These are phyloP conservation scores for Penicillium concentricum DNA, from an alignment of 2,329 filamentous ascomycete genomes.

Conservation along the genomic window DNA sequence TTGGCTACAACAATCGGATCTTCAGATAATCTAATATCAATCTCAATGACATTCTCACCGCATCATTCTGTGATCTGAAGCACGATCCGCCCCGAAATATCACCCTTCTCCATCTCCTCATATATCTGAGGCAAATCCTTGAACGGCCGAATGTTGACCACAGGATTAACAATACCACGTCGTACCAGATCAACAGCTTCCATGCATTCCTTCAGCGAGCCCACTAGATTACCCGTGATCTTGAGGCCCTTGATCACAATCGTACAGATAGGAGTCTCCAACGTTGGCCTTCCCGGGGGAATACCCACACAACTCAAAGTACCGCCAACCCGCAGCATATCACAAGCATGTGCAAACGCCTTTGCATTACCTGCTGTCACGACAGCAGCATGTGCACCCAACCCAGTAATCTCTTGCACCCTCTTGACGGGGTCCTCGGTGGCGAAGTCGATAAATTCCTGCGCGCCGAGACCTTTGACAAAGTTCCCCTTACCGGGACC, in stretches of 20 bases:
- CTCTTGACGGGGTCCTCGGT: slow-evolving; percentile 34
- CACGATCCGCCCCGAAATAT: slow-evolving; percentile 46
- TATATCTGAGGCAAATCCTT: slow-evolving; percentile 44
- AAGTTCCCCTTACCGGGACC: slow-evolving; percentile 41
- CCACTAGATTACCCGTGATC: slow-evolving; percentile 47
- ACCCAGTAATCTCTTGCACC: slow-evolving; percentile 38
- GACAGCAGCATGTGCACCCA: slow-evolving; percentile 44
- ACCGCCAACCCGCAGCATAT: slow-evolving; percentile 47
- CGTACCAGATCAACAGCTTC: slow-evolving; percentile 48
- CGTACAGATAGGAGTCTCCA: slow-evolving; percentile 44
- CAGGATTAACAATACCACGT: slow-evolving; percentile 44
- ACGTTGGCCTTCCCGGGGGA: slow-evolving; percentile 37
- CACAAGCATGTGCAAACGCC: slow-evolving; percentile 44
- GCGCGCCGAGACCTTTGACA: slow-evolving; percentile 40
- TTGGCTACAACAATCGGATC: background rate
- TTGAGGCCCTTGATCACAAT: slow-evolving; percentile 49
- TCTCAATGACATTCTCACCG: no score
- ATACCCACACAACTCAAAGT: slow-evolving; percentile 48
- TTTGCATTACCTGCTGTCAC: slow-evolving; percentile 44
- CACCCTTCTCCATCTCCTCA: slow-evolving; percentile 47
- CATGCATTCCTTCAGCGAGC: slow-evolving; percentile 47
- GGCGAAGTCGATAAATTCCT: slow-evolving; percentile 44
- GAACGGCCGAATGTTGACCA: slow-evolving; percentile 44
- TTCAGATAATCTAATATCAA: background rate
- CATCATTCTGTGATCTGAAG: slow-evolving; percentile 37